These are phyloP conservation scores for Malassezia japonica DNA, from an alignment of 1,284 basidiomycete species.

Conservation along the genomic window DNA sequence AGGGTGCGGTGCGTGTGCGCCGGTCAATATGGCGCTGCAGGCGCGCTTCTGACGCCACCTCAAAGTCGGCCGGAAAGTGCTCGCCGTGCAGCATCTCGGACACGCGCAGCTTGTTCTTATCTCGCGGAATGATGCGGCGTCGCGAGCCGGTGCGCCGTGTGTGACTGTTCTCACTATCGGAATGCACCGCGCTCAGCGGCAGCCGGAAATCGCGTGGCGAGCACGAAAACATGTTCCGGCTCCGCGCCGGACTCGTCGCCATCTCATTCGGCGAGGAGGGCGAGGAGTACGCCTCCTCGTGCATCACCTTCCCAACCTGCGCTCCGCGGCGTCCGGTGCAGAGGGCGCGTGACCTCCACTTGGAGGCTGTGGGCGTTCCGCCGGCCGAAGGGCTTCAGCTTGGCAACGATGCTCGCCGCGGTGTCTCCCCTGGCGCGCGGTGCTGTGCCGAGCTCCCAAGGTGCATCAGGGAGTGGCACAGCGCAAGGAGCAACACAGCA, in stretches of 20 bases:
- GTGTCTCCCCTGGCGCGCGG: background rate
- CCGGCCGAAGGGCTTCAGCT: too few species aligned
- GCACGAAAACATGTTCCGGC: conserved; percentile 12
- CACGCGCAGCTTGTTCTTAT: conserved; percentile 29
- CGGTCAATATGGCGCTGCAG: conserved; percentile 27
- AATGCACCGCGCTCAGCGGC: conserved; percentile 1
- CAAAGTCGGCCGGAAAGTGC: conserved; percentile 28
- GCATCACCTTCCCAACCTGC: background rate
- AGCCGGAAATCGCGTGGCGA: conserved; percentile 17
- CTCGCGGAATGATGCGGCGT: conserved; percentile 5
- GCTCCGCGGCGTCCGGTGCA: too few species aligned
- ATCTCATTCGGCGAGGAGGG: background rate
- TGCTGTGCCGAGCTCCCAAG: background rate
- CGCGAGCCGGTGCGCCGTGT: background rate
- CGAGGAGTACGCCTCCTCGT: background rate
- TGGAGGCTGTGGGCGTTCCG: background rate
- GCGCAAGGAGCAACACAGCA: background rate
- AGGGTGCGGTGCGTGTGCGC: background rate
- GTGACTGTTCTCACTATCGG: background rate
- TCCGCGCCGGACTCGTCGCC: background rate
- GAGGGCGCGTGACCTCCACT: too few species aligned
- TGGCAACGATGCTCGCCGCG: conserved; percentile 2
- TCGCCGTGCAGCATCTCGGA: conserved; percentile 39
- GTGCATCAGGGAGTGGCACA: too few species aligned
- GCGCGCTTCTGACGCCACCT: conserved; percentile 43